Evolutionary conservation across 2,329 filamentous ascomycete species (phyloP).

Genomic region (Incumbomyces delicatus): DNA sequence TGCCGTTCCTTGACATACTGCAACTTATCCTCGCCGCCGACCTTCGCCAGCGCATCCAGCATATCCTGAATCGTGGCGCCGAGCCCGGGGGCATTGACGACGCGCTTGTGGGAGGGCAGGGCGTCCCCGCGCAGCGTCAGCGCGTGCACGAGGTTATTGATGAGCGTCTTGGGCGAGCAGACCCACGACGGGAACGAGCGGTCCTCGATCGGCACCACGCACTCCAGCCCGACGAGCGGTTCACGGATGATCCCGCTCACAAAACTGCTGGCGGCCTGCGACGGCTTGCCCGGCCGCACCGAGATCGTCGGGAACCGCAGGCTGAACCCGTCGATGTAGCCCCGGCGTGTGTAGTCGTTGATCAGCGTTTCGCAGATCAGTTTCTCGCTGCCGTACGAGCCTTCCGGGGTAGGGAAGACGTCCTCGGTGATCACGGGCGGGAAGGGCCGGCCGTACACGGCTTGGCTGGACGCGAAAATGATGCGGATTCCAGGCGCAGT

Average conservation of each 20-base stretch:
- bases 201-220: slow-evolving; percentile 42
- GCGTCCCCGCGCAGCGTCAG: slow-evolving; percentile 35
- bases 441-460: slow-evolving; percentile 52
- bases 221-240: slow-evolving; percentile 47
- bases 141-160: slow-evolving; percentile 44
- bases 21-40: slow-evolving; percentile 45
- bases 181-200: slow-evolving; percentile 45
- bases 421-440: slow-evolving; percentile 43
- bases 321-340: slow-evolving; percentile 48
- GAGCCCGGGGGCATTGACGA: slow-evolving; percentile 49
- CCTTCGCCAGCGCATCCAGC: slow-evolving; percentile 45
- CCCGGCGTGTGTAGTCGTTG: slow-evolving; percentile 53
- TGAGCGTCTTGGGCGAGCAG: slow-evolving; percentile 43
- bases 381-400: slow-evolving; percentile 55
- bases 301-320: slow-evolving; percentile 54
- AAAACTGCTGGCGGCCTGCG: slow-evolving; percentile 54
- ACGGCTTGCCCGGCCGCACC: slow-evolving; percentile 51
- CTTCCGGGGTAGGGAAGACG: slow-evolving; percentile 49
- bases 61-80: slow-evolving; percentile 46
- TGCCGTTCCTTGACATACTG: slow-evolving; percentile 43
- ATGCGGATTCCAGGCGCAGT: slow-evolving; percentile 46
- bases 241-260: slow-evolving; percentile 56
- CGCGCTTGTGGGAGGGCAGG: slow-evolving; percentile 37
- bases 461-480: slow-evolving; percentile 53
- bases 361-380: slow-evolving; percentile 52